Base-by-base conservation (phyloP, 331 rosid genomes). In the Rhamnella rubrinervis region DNA sequence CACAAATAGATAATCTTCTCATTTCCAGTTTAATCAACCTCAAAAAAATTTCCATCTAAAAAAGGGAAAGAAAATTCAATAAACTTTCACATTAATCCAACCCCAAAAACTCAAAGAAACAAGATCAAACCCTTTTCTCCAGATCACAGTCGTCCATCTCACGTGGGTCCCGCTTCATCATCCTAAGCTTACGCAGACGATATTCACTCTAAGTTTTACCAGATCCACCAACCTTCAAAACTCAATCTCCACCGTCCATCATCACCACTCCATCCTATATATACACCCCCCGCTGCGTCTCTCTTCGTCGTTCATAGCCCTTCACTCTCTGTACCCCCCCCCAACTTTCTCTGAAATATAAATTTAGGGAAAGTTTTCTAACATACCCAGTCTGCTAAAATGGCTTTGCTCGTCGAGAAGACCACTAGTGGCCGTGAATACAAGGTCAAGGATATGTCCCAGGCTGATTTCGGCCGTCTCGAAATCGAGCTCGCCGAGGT, bases 381-480 rank as follows among this genome's bases (percentile, higher is more conserved):
- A 31, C 35, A 31, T 6, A 31, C 35, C 35, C 35, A 31, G 35
- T 31, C 4, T 4, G 35, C 35, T 31, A 31, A 31, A 31, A 31
- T 93, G 98, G 77, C 97, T 7, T 69, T 93, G 66, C 47, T 53
- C 5, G 98, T 88, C 0, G 97, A 93, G 79, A 93, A 88, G 71
- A 90, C 92, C 71, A 59, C 75, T 17, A 16, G 61, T 8, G 98
- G 98, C 13, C 86, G 98, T 0, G 98, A 90, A 63, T 93, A 88
- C 89, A 93, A 93, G 87, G 97, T 93, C 21, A 93, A 87, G 85
- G 98, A 93, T 80, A 67, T 90, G 88, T 79, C 96, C 17, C 96
- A 86, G 49, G 98, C 97, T 0, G 98, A 93, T 61, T 93, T 93
- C 66, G 98, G 98, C 0, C 77, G 97, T 0, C 84, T 93, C 9